Evolutionary conservation across 2,329 filamentous ascomycete genomes (phyloP), one percentile per base, ranked within the genome.

Genomic region (Bipolaris gigantea): DNA sequence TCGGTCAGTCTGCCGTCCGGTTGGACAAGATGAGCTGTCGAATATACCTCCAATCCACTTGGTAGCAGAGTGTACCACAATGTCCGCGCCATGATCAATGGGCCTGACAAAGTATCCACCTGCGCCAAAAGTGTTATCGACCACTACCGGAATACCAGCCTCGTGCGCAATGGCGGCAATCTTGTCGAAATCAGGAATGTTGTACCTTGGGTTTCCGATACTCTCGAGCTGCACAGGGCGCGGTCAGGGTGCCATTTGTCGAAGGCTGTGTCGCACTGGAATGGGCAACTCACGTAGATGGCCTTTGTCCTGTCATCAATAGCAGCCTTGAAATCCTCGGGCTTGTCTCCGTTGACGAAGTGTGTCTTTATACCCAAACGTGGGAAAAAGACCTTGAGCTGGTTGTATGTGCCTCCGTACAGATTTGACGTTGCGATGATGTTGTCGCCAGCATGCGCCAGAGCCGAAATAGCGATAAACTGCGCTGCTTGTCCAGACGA

Each of bases 301-400:
- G 90, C 90, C 82, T 96, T 97, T 60, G 92, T 97, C 76, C 88
- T 90, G 64, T 95, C 90, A 73, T 97, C 92, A 71, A 97, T 97
- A 50, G 87, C 85, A 42, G 86, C 85, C 34, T 84, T 87, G 69
- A 97, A 89, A 67, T 92, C 90, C 64, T 88, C 87, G 13, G 89
- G 80, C 54, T 85, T 86, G 75, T 96, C 92, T 40, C 90, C 90
- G 50, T 86, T 81, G 68, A 96, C 83, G 66, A 97, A 97, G 79
- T 92, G 96, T 70, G 91, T 94, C 38, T 81, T 80, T 71, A 97
- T 92, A 57, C 93, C 93, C 41, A 96, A 78, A n/a, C 92, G 85
- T 6, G 91, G 89, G 51, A 97, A 81, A 63, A 91, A 83, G 41
- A 97, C 92, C 79, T 97, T 97, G 79, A 97, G 86, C 80, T 97